Evolutionary conservation across 139 green algal species (phyloP).

Genomic region (Closterium sp.): DNA sequence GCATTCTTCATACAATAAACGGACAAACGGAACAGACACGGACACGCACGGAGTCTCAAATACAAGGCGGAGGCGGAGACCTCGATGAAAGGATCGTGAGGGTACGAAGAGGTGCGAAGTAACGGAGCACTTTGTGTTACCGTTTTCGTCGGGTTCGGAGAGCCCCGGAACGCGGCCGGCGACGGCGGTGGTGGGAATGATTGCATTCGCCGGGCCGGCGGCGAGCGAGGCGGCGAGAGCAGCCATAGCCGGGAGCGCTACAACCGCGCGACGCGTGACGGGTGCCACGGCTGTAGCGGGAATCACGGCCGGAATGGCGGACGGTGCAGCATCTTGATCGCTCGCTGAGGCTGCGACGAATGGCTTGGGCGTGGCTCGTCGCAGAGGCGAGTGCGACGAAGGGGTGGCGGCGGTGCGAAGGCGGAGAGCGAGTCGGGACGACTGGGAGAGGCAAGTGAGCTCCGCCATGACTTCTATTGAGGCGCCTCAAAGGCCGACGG

Average conservation of each 20-base stretch:
- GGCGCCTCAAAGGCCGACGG: no score
- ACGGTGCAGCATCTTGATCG: not conserved
- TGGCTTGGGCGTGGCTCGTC: not conserved
- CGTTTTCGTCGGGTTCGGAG: conserved; percentile 27
- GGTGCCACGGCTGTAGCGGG: not conserved
- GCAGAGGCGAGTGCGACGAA: not conserved
- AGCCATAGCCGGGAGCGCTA: not conserved
- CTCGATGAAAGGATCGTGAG: no score
- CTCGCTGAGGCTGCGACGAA: not conserved
- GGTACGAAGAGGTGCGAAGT: no score
- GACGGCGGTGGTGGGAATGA: conserved; percentile 7
- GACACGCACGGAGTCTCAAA: no score
- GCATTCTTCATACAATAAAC: no score
- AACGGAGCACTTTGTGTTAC: not conserved
- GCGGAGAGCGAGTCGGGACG: not conserved
- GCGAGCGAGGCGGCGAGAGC: not conserved
- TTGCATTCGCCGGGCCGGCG: not conserved
- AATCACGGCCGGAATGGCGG: not conserved
- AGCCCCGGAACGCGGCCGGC: conserved; percentile 20
- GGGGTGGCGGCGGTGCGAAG: not conserved
- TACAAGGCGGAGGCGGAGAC: no score
- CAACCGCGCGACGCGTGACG: not conserved
- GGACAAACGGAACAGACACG: no score
- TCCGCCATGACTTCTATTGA: not conserved
- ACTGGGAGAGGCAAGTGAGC: not conserved